phyloP scores from a whole-genome alignment of 129 eudicot genomes.

The Pseudognaphalium luteoalbum region DNA sequence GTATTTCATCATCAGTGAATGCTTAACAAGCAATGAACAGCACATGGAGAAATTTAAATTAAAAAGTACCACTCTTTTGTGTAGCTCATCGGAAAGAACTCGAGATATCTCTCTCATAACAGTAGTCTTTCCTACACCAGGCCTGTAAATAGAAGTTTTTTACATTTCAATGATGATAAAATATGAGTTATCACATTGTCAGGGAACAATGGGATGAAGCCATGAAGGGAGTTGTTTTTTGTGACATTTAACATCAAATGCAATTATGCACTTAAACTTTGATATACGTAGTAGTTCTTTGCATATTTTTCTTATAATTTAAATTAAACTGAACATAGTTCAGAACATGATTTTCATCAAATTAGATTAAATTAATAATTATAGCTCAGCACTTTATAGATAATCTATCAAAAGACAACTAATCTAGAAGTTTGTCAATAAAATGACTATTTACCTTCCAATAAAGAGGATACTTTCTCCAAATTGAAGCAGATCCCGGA shows the following conservation, averaged over 20 bases:
- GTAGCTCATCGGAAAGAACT: conserved; percentile 71
- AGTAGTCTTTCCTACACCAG: conserved; percentile 88
- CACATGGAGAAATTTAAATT: conserved; percentile 2
- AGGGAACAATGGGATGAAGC: neutral
- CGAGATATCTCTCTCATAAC: conserved; percentile 74
- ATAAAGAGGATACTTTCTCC: conserved; percentile 82
- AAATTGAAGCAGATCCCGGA: conserved; percentile 68
- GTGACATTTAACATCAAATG: neutral
- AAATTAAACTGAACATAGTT: neutral
- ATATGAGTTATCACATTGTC: neutral
- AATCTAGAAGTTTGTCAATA: neutral
- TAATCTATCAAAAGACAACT: neutral
- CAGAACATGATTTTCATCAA: neutral
- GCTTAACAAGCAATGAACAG: conserved; percentile 15
- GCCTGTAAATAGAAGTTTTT: conserved; percentile 39
- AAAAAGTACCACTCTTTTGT: conserved; percentile 66
- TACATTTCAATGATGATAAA: neutral
- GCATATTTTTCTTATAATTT: too few relatives aligned
- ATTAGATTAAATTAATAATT: too few relatives aligned
- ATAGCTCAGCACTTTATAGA: neutral
- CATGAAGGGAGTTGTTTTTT: neutral
- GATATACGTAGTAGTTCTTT: too few relatives aligned
- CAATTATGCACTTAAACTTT: neutral
- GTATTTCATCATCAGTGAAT: neutral
- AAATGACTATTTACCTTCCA: conserved; percentile 59